Percentiles rank a stretch among this genome's conserved stretches.
phyloP scores from a whole-genome alignment of 768 basidiomycete genomes.

The Collybiopsis confluens region DNA sequence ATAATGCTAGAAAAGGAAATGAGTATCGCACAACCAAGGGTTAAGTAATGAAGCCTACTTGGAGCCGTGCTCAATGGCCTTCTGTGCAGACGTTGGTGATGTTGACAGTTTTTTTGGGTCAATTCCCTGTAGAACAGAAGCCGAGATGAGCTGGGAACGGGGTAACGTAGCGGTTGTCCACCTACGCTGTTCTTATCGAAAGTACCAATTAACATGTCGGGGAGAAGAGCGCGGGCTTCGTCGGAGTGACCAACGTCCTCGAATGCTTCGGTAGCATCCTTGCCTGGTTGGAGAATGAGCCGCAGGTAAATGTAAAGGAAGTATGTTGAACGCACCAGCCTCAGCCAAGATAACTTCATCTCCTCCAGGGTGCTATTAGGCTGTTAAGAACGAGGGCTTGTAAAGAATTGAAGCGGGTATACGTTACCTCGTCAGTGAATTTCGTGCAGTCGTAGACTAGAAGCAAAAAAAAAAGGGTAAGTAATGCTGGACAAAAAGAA shows the following conservation, averaged over 20 bases:
- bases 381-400: neutral
- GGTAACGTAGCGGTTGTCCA: constrained; percentile 13
- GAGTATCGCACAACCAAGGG: constrained; percentile 7
- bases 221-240: constrained; percentile 86
- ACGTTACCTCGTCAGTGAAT: constrained; percentile 86
- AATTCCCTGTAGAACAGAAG: constrained; percentile 35
- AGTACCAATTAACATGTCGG: constrained; percentile 74
- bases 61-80: constrained; percentile 63
- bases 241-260: constrained; percentile 99
- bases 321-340: constrained; percentile 57
- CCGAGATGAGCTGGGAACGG: constrained; percentile 1
- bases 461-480: constrained; percentile 7
- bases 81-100: constrained; percentile 31
- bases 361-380: constrained; percentile 84
- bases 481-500: constrained; percentile 30
- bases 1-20: constrained; percentile 45
- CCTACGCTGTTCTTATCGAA: constrained; percentile 71
- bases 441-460: constrained; percentile 93
- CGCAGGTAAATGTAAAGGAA: constrained; percentile 6
- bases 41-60: constrained; percentile 41
- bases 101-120: constrained; percentile 49
- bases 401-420: constrained; percentile 12
- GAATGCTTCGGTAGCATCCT: constrained; percentile 96
- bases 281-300: constrained; percentile 48
- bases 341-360: constrained; percentile 97